These are phyloP conservation scores for Incumbomyces delicatus DNA, from an alignment of 2,329 filamentous ascomycete genomes.

Conservation along the genomic window DNA sequence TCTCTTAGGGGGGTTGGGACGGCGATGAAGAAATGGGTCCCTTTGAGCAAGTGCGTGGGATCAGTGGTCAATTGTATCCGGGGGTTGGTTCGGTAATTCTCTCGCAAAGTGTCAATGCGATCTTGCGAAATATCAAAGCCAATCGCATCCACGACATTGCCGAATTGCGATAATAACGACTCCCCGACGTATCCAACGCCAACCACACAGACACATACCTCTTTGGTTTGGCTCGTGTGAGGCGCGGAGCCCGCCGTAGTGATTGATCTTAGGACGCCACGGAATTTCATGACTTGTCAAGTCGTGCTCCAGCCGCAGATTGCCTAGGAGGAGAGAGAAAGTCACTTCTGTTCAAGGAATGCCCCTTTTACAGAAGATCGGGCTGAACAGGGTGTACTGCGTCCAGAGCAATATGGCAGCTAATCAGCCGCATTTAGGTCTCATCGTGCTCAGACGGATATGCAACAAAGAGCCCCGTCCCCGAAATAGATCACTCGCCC, in stretches of 20 bases:
- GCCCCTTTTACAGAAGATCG: background rate
- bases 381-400: background rate
- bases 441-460: background rate
- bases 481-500: background rate
- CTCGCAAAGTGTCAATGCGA: conserved; percentile 9
- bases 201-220: conserved; percentile 10
- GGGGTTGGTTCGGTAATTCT: conserved; percentile 6
- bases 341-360: background rate
- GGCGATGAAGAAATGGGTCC: conserved; percentile 14
- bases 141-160: conserved; percentile 10
- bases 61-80: conserved; percentile 1
- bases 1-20: conserved; percentile 13
- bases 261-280: background rate
- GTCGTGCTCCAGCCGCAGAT: background rate
- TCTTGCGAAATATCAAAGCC: conserved; percentile 13
- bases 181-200: conserved; percentile 16
- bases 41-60: conserved; percentile 5
- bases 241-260: background rate
- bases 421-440: background rate
- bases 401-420: too few relatives aligned
- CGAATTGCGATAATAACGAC: conserved; percentile 12
- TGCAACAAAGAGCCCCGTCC: background rate
- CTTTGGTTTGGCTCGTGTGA: background rate
- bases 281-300: background rate
- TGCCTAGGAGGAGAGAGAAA: background rate